Evolutionary conservation across 257 asterid genomes (phyloP).

Genomic region (Leonotis leonurus): DNA sequence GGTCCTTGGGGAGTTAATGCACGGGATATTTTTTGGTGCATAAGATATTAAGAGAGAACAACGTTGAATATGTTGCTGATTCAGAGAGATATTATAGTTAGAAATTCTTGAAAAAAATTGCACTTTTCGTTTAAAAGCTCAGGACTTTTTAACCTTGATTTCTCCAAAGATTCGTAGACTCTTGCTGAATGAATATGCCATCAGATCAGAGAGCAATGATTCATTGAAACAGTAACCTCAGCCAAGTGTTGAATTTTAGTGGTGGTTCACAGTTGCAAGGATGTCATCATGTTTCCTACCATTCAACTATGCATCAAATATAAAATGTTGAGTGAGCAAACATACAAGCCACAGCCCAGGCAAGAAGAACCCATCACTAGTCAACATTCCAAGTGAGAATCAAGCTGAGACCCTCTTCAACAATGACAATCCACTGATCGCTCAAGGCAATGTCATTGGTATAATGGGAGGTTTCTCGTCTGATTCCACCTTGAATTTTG

Average conservation of each 20-base stretch:
- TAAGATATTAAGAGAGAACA: neutral
- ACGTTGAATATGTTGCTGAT: too few species aligned
- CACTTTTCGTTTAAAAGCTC: neutral
- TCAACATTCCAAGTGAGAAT: slow-evolving; percentile 20
- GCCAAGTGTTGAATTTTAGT: neutral
- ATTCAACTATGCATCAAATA: slow-evolving; percentile 33
- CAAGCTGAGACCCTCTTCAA: neutral
- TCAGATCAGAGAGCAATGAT: neutral
- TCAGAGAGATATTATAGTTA: too few species aligned
- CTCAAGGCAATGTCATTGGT: slow-evolving; percentile 14
- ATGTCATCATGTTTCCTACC: slow-evolving; percentile 42
- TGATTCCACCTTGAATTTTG: slow-evolving; percentile 18
- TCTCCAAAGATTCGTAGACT: neutral
- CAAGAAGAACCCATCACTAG: slow-evolving; percentile 28
- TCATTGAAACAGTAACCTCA: neutral
- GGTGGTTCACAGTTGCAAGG: slow-evolving; percentile 19
- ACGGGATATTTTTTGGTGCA: neutral
- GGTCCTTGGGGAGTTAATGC: neutral
- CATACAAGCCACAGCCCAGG: slow-evolving; percentile 28
- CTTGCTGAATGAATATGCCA: neutral
- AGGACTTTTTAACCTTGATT: neutral
- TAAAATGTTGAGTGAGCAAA: slow-evolving; percentile 28
- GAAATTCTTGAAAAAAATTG: neutral
- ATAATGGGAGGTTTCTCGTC: slow-evolving; percentile 26
- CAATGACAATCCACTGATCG: neutral